Percentiles rank a stretch among this genome's conserved stretches.
phyloP scores from a whole-genome alignment of 148 eudicot genomes.

The Fallopia convolvulus region DNA sequence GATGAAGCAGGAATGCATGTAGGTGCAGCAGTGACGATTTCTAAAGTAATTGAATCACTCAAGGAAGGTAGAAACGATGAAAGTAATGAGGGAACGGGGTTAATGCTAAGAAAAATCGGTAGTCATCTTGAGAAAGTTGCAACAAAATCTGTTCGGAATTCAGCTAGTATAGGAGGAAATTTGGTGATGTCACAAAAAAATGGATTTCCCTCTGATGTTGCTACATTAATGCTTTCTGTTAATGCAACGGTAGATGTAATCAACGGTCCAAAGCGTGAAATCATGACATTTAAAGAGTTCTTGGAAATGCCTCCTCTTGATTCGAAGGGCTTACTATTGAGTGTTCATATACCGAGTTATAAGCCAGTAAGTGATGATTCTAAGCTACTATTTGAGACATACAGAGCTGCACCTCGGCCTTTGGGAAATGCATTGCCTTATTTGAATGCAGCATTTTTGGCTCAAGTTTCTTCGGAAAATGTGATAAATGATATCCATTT shows the following conservation, averaged over 20 bases:
- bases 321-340: conserved; percentile 41
- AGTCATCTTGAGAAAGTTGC: conserved; percentile 81
- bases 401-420: conserved; percentile 85
- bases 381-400: conserved; percentile 58
- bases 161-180: conserved; percentile 94
- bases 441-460: conserved; percentile 80
- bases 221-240: conserved; percentile 68
- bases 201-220: conserved; percentile 80
- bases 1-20: conserved; percentile 43
- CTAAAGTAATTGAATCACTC: conserved; percentile 51
- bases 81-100: conserved; percentile 11
- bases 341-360: conserved; percentile 54
- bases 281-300: conserved; percentile 57
- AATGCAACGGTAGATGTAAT: conserved; percentile 45
- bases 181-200: conserved; percentile 82
- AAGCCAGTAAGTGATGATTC: conserved; percentile 19
- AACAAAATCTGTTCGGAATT: conserved; percentile 55
- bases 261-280: conserved; percentile 29
- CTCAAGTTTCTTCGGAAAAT: conserved; percentile 34
- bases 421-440: conserved; percentile 80
- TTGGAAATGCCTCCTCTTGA: conserved; percentile 52
- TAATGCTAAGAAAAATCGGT: conserved; percentile 46
- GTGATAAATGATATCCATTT: conserved; percentile 38
- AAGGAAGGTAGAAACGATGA: conserved; percentile 24
- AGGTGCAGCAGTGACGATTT: conserved; percentile 79